A percentile compares a stretch with the other conserved stretches of the same genome.
Evolutionary conservation across 1,284 basidiomycete genomes (phyloP).

Genomic region (Rhodotorula mucilaginosa): DNA sequence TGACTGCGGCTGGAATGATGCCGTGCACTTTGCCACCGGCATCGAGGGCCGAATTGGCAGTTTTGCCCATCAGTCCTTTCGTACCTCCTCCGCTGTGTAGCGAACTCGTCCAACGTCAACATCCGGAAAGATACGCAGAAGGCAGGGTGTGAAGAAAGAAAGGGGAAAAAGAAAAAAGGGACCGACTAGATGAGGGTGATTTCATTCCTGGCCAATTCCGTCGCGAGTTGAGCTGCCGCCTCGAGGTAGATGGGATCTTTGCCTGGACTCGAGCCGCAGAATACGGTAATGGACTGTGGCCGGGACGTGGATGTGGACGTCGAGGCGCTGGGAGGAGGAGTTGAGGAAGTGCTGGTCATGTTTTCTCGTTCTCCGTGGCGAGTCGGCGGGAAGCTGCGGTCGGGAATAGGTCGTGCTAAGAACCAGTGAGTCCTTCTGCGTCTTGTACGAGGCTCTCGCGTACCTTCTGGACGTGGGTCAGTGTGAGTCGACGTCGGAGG

Average conservation of each 20-base stretch:
- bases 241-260: conserved; percentile 42
- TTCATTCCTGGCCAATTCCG: conserved; percentile 12
- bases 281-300: conserved; percentile 45
- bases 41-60: conserved; percentile 9
- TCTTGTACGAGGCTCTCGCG: too few relatives aligned
- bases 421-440: too few relatives aligned
- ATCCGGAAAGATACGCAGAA: too few relatives aligned
- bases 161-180: too few relatives aligned
- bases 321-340: not conserved
- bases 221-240: conserved; percentile 29
- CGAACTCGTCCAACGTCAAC: too few relatives aligned
- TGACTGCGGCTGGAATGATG: conserved; percentile 34
- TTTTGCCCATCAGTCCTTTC: conserved; percentile 36
- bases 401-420: too few relatives aligned
- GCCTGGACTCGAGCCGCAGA: conserved; percentile 48
- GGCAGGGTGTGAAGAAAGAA: too few relatives aligned
- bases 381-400: not conserved
- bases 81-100: conserved; percentile 30
- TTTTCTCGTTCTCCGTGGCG: not conserved
- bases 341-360: not conserved
- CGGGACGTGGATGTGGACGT: not conserved
- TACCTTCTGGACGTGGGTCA: too few relatives aligned
- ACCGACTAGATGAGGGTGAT: conserved; percentile 30
- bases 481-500: too few relatives aligned
- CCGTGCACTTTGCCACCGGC: conserved; percentile 33